phyloP scores from a whole-genome alignment of 1,284 basidiomycete species.

The Pisolithus thermaeus region DNA sequence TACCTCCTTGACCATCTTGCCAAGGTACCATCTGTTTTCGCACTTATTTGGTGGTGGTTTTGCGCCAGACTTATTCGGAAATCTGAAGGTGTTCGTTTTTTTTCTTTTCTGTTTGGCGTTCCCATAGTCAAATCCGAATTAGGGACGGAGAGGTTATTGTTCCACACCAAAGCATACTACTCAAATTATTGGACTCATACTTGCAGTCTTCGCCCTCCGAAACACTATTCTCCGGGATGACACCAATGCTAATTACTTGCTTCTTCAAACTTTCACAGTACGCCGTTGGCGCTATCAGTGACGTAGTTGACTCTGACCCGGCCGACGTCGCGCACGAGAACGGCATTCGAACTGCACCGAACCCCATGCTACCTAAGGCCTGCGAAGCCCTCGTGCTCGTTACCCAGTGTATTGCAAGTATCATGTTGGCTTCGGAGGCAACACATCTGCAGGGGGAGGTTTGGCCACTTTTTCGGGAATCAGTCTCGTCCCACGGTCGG shows the following conservation, averaged over 20 bases:
- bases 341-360: constrained; percentile 35
- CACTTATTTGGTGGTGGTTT: constrained; percentile 47
- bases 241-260: constrained; percentile 43
- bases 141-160: constrained; percentile 71
- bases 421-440: constrained; percentile 40
- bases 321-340: not conserved
- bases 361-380: constrained; percentile 65
- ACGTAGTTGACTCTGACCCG: constrained; percentile 34
- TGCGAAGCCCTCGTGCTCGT: constrained; percentile 77
- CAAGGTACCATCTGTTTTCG: constrained; percentile 52
- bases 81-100: constrained; percentile 44
- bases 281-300: constrained; percentile 45
- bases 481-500: constrained; percentile 32
- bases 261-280: constrained; percentile 54
- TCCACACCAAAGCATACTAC: constrained; percentile 77
- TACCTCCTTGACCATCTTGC: constrained; percentile 4
- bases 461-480: constrained; percentile 40
- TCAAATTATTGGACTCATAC: constrained; percentile 82
- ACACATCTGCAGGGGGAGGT: constrained; percentile 16
- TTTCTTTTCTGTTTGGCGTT: not conserved
- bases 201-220: constrained; percentile 43
- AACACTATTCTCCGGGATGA: constrained; percentile 36
- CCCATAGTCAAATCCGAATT: constrained; percentile 12
- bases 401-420: constrained; percentile 69
- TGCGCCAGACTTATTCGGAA: constrained; percentile 44